A percentile compares a stretch with the other conserved stretches of the same genome.
phyloP scores from a whole-genome alignment of 139 green algal species.

The Haematococcus lacustris region DNA sequence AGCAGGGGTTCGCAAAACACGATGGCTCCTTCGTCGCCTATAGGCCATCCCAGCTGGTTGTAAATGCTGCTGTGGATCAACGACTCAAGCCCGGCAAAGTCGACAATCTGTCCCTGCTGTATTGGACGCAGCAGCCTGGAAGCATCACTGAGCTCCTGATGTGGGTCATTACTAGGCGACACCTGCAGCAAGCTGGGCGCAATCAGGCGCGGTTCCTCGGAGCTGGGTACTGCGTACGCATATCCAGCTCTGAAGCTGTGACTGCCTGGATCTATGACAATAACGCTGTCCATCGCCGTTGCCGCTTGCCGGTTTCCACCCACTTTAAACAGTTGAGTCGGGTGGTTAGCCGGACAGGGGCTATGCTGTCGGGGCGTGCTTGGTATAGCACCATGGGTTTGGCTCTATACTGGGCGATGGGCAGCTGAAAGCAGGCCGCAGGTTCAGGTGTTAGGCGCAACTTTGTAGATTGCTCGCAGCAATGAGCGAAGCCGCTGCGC shows the following conservation, averaged over 20 bases:
- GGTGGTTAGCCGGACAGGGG: too few species aligned
- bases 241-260: conserved; percentile 57
- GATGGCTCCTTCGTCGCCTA: conserved; percentile 55
- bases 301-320: too few species aligned
- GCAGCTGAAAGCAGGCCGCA: too few species aligned
- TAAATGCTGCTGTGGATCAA: conserved; percentile 64
- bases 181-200: neutral
- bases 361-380: too few species aligned
- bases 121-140: conserved; percentile 7
- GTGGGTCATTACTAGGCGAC: neutral
- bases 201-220: conserved; percentile 46
- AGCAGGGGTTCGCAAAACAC: conserved; percentile 67
- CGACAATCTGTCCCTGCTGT: conserved; percentile 32
- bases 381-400: too few species aligned
- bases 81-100: conserved; percentile 61
- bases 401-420: too few species aligned
- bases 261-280: conserved; percentile 58
- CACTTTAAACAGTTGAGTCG: too few species aligned
- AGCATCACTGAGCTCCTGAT: neutral
- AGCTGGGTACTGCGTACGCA: conserved; percentile 45
- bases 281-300: conserved; percentile 37
- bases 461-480: too few species aligned
- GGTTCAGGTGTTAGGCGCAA: too few species aligned
- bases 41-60: conserved; percentile 60
- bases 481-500: too few species aligned